Conservation (phyloP, 192 early-diverging fungal species). For the Coemansia sp. region DNA sequence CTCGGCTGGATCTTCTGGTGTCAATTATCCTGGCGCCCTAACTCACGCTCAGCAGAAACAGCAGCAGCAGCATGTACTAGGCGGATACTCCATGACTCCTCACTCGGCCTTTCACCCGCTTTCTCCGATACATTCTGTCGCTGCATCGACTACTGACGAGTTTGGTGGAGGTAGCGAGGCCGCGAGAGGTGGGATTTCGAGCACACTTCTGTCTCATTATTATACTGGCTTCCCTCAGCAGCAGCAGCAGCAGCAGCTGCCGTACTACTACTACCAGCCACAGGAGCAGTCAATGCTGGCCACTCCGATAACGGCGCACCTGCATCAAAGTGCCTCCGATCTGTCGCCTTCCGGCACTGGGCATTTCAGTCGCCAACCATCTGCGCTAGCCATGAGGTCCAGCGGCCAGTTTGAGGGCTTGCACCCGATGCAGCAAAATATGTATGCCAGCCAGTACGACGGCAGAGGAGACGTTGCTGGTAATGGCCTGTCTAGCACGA, state of each 20-base stretch:
- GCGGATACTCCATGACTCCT: constrained; percentile 18
- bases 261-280: constrained; percentile 12
- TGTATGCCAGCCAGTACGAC: constrained; percentile 13
- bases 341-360: constrained; percentile 17
- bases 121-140: constrained; percentile 24
- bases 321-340: constrained; percentile 6
- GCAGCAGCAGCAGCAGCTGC: constrained; percentile 14
- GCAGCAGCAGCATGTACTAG: constrained; percentile 14
- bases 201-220: constrained; percentile 3
- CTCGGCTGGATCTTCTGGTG: constrained; percentile 11
- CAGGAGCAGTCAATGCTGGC: constrained; percentile 16
- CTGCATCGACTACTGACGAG: constrained; percentile 19
- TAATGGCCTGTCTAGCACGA: constrained; percentile 3
- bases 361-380: constrained; percentile 22
- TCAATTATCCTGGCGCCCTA: constrained; percentile 1
- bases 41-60: constrained; percentile 20
- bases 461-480: background rate
- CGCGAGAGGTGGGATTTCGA: background rate
- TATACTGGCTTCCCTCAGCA: constrained; percentile 11
- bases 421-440: constrained; percentile 13
- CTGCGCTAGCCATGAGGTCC: constrained; percentile 7
- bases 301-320: constrained; percentile 13
- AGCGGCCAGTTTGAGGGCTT: constrained; percentile 28
- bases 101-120: constrained; percentile 42
- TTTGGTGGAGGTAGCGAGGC: constrained; percentile 12